Percentiles rank a stretch among this genome's conserved stretches.
phyloP scores from a whole-genome alignment of 2,329 filamentous ascomycete genomes.

The Verticillium dahliae region DNA sequence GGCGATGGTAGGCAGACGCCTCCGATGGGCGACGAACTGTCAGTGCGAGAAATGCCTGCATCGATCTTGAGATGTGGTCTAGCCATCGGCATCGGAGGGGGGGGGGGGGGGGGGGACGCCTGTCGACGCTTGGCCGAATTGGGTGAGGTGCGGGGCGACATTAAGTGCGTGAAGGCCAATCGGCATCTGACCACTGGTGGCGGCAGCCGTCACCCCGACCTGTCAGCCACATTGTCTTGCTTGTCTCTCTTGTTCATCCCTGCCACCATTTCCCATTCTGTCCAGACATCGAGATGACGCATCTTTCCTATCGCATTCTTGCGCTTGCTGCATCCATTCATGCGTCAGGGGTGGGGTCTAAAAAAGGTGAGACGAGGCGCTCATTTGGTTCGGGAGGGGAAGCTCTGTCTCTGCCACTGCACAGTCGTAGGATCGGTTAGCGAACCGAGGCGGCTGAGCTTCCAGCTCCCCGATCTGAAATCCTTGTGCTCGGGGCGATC shows the following conservation, averaged over 20 bases:
- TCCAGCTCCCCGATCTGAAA: not conserved
- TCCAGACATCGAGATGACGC: not conserved
- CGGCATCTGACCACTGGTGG: not conserved
- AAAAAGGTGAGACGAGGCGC: too few species aligned
- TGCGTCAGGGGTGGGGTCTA: not conserved
- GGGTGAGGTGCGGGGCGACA: not conserved
- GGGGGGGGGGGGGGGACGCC: not conserved
- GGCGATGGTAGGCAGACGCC: not conserved
- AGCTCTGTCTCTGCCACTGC: too few species aligned
- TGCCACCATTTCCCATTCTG: not conserved
- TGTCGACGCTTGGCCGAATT: not conserved
- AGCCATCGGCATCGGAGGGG: not conserved
- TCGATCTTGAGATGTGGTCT: not conserved
- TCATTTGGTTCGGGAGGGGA: too few species aligned
- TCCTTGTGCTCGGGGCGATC: not conserved
- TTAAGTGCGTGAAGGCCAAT: not conserved
- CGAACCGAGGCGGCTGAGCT: not conserved
- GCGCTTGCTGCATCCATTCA: not conserved
- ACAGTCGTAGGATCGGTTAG: not conserved
- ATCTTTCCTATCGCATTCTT: not conserved
- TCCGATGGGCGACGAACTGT: not conserved
- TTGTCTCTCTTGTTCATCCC: not conserved
- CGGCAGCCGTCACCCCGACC: not conserved
- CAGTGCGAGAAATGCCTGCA: not conserved
- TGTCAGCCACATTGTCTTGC: not conserved